Conservation (phyloP, 441 rosid species). For the Kokia cookei region DNA sequence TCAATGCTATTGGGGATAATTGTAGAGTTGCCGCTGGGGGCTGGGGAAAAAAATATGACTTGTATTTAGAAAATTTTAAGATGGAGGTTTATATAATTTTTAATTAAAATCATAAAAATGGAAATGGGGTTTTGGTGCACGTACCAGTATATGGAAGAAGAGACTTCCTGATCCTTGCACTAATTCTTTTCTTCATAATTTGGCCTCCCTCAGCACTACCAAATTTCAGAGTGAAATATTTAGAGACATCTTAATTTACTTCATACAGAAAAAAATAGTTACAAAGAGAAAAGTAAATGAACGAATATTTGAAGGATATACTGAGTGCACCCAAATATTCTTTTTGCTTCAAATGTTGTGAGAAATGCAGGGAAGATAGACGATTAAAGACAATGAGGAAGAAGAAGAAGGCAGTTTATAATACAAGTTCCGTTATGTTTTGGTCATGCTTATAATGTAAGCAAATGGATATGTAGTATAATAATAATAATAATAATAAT, state of each 20-base stretch:
- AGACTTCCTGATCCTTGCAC: slow-evolving; percentile 17
- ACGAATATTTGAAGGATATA: background rate
- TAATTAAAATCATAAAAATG: too few species aligned
- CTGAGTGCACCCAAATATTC: background rate
- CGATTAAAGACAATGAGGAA: background rate
- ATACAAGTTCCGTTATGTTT: background rate
- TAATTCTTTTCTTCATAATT: slow-evolving; percentile 22
- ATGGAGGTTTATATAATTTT: too few species aligned
- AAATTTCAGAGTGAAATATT: background rate
- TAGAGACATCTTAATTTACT: background rate
- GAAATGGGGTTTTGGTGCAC: background rate
- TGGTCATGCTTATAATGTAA: slow-evolving; percentile 5
- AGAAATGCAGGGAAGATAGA: background rate
- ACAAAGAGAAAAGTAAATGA: background rate
- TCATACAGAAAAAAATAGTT: background rate
- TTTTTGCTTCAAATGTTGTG: background rate
- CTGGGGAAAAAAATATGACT: slow-evolving; percentile 2
- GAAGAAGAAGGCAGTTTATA: background rate
- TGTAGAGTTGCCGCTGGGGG: background rate
- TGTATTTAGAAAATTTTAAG: too few species aligned
- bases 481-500: background rate
- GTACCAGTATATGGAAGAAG: slow-evolving; percentile 18
- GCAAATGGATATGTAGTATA: background rate
- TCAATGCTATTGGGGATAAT: slow-evolving; percentile 21
- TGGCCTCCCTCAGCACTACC: background rate